Evolutionary conservation across 2,329 filamentous ascomycete genomes (phyloP).

Genomic region (Talaromyces verruculosus): DNA sequence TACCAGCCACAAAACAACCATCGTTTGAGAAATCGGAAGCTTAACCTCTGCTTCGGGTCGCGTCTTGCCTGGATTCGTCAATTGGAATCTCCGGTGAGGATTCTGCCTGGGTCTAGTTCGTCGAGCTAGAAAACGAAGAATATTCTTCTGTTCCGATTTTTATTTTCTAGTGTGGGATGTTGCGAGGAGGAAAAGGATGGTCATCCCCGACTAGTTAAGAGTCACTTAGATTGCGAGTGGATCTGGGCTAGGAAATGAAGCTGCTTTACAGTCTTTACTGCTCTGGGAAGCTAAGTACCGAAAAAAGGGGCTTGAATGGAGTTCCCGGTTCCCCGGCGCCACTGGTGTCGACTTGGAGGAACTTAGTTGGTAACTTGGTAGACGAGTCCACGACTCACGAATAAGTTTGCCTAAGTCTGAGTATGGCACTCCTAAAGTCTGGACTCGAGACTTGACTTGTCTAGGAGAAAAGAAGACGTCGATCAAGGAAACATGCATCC

Average conservation of each 20-base stretch:
- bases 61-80: background rate
- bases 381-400: background rate
- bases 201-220: background rate
- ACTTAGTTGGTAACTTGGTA: background rate
- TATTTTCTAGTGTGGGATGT: conserved; percentile 1
- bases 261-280: background rate
- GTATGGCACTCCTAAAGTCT: background rate
- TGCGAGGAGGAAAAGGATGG: background rate
- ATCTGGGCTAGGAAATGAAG: background rate
- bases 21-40: conserved; percentile 8
- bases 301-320: conserved; percentile 11
- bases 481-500: background rate
- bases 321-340: conserved; percentile 18
- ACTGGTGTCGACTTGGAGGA: background rate
- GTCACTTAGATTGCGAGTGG: conserved; percentile 3
- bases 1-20: conserved; percentile 11
- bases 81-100: background rate
- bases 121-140: conserved; percentile 11
- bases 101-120: background rate
- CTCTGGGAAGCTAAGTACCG: conserved; percentile 7
- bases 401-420: background rate
- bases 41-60: conserved; percentile 9
- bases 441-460: background rate
- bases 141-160: conserved; percentile 1
- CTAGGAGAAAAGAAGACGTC: background rate